phyloP scores from a whole-genome alignment of 345 rosid genomes.

The Eucalyptus regnans region DNA sequence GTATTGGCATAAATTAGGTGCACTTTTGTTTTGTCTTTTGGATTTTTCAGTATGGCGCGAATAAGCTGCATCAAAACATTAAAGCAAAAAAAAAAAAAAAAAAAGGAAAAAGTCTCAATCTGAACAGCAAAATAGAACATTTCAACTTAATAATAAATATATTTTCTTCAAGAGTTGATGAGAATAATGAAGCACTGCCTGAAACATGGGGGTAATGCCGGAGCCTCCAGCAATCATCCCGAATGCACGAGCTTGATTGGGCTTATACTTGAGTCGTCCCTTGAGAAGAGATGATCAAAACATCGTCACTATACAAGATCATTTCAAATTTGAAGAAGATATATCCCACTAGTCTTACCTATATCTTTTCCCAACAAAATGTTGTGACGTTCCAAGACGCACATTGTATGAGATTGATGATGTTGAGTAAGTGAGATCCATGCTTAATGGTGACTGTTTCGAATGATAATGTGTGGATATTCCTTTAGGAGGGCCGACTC shows the following conservation, averaged over 20 bases:
- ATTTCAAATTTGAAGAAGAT: no score
- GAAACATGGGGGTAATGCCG: conserved; percentile 54
- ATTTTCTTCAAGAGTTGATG: background rate
- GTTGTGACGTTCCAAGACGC: background rate
- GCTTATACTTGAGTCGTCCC: conserved; percentile 32
- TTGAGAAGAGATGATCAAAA: background rate
- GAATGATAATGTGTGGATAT: fast-evolving
- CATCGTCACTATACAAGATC: background rate
- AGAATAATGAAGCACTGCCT: background rate
- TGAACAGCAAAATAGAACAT: no score
- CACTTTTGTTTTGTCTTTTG: conserved; percentile 22
- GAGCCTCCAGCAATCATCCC: conserved; percentile 52
- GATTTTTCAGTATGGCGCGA: conserved; percentile 31
- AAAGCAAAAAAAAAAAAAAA: background rate
- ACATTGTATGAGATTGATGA: background rate
- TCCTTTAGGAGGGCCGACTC: background rate
- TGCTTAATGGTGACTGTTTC: background rate
- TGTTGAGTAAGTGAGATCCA: background rate
- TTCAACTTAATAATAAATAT: background rate
- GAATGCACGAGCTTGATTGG: conserved; percentile 27
- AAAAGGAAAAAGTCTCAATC: background rate
- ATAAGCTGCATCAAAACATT: conserved; percentile 4
- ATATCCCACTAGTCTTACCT: fast-evolving
- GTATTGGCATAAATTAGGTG: conserved; percentile 32
- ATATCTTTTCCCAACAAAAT: background rate